Evolutionary conservation across 2,329 filamentous ascomycete species (phyloP).

Genomic region (Aplosporella prunicola): DNA sequence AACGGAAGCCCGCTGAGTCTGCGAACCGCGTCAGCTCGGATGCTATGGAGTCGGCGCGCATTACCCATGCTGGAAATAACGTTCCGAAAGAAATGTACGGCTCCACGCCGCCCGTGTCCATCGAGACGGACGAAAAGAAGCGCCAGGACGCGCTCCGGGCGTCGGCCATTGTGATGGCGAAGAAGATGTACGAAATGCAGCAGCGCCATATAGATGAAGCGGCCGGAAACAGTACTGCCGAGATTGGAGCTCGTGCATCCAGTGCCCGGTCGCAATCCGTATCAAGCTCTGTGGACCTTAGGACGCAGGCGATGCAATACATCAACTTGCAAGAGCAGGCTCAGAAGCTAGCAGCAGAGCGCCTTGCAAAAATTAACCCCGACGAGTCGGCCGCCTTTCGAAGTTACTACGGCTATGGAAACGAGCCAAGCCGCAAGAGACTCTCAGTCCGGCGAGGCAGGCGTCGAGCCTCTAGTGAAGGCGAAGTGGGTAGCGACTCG

Average conservation of each 20-base stretch:
- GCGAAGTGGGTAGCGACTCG: conserved; percentile 35
- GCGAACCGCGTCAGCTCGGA: conserved; percentile 35
- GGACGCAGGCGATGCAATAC: conserved; percentile 41
- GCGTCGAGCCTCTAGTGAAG: conserved; percentile 57
- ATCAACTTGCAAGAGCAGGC: conserved; percentile 75
- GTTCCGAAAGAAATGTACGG: conserved; percentile 70
- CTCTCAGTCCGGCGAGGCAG: conserved; percentile 46
- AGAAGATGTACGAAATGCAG: conserved; percentile 69
- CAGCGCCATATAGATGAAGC: conserved; percentile 49
- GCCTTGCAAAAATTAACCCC: conserved; percentile 64
- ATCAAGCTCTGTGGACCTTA: conserved; percentile 37
- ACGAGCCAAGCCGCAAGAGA: conserved; percentile 37
- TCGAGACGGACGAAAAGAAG: conserved; percentile 65
- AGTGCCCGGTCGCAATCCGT: conserved; percentile 20
- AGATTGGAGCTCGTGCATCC: conserved; percentile 26
- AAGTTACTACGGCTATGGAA: conserved; percentile 64
- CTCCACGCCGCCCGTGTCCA: conserved; percentile 59
- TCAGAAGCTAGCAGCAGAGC: conserved; percentile 74
- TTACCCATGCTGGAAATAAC: conserved; percentile 57
- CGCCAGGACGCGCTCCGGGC: conserved; percentile 65
- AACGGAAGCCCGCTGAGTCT: conserved; percentile 21
- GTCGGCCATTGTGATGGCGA: conserved; percentile 82
- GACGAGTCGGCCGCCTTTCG: conserved; percentile 58
- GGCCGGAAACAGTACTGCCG: conserved; percentile 29
- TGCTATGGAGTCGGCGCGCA: conserved; percentile 51